phyloP scores from a whole-genome alignment of 177 flowering plant species.

The Telopea speciosissima region DNA sequence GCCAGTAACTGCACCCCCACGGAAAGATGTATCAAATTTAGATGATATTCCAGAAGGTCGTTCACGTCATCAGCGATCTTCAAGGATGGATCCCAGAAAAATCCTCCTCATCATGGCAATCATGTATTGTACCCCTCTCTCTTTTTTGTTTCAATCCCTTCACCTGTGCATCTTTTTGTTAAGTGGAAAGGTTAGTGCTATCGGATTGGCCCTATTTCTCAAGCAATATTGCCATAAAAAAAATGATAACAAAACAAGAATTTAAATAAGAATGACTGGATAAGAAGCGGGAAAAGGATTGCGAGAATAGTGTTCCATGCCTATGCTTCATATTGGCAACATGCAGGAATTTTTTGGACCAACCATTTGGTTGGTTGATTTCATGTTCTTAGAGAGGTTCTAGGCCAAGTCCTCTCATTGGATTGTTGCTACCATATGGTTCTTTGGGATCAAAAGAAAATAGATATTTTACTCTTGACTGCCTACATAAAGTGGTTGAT shows the following conservation, averaged over 20 bases:
- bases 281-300: background rate
- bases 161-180: background rate
- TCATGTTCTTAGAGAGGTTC: background rate
- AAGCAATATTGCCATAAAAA: background rate
- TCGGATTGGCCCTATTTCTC: background rate
- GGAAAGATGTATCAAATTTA: slow-evolving; percentile 57
- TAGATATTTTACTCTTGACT: background rate
- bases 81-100: slow-evolving; percentile 95
- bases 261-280: slow-evolving; percentile 4
- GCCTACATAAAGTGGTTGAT: background rate
- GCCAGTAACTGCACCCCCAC: slow-evolving; percentile 93
- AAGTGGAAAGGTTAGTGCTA: background rate
- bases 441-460: background rate
- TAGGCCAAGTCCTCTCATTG: background rate
- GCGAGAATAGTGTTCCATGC: background rate
- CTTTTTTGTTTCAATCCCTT: slow-evolving; percentile 4
- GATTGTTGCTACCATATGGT: background rate
- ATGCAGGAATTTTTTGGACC: background rate
- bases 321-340: background rate
- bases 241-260: background rate
- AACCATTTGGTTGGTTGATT: background rate
- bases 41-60: slow-evolving; percentile 73
- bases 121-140: slow-evolving; percentile 46
- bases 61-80: slow-evolving; percentile 57
- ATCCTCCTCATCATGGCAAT: slow-evolving; percentile 84